Conservation (phyloP, 352 stramenopile species). For the Globisporangium acanthophoron region DNA sequence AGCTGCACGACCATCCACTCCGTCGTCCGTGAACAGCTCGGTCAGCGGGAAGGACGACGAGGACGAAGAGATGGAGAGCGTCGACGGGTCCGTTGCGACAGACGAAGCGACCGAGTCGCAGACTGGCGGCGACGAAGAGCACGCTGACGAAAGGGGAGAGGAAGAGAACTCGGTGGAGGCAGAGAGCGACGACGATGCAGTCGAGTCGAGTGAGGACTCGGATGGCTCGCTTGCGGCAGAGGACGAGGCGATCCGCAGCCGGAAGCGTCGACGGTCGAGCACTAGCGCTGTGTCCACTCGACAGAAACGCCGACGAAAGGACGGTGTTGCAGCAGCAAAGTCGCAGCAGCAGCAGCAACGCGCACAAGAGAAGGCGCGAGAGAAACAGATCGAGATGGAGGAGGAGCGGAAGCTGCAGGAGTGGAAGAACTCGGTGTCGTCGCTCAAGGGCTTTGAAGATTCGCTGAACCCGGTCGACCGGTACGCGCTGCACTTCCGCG, state of each 20-base stretch:
- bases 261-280: constrained; percentile 12
- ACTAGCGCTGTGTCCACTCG: constrained; percentile 2
- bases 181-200: constrained; percentile 12
- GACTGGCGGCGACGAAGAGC: constrained; percentile 7
- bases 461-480: constrained; percentile 91
- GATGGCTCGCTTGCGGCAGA: constrained; percentile 30
- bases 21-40: constrained; percentile 27
- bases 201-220: constrained; percentile 12
- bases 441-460: constrained; percentile 86
- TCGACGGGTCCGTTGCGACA: constrained; percentile 8
- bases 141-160: constrained; percentile 13
- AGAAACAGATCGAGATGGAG: constrained; percentile 88
- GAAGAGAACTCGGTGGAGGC: constrained; percentile 11
- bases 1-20: constrained; percentile 25
- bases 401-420: constrained; percentile 91
- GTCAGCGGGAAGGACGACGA: constrained; percentile 38
- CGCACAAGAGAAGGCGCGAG: constrained; percentile 56
- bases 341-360: constrained; percentile 19
- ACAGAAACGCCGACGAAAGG: constrained; percentile 5
- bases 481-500: constrained; percentile 91
- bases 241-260: constrained; percentile 20
- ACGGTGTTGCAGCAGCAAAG: constrained; percentile 7
- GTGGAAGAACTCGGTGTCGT: constrained; percentile 73
- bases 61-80: constrained; percentile 21
- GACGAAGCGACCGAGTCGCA: constrained; percentile 12